Evolutionary conservation across 1,139 yeast species (phyloP), one percentile per base, ranked within the genome.

Genomic region (Lizanozyma gosingica): DNA sequence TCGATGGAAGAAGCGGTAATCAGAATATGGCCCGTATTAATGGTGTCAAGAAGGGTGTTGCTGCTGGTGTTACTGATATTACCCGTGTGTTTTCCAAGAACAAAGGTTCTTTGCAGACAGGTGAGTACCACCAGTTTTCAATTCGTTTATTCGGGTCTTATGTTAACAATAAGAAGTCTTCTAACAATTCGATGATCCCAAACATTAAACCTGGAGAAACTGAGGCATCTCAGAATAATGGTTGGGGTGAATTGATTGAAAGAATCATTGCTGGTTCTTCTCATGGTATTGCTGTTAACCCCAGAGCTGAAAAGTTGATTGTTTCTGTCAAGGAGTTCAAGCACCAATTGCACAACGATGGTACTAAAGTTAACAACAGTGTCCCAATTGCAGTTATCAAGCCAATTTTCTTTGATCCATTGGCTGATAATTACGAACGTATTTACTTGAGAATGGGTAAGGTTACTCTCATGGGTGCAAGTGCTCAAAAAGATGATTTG

Each of bases 221-320:
- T 18, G 43, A 47, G 37, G 52, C 59, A 2, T 56, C 57, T 33
- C 63, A 63, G 43, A 83, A 83, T 57, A 73, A 78, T 46, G 96
- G 96, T 40, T 87, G 96, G 96, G 96, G 96, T 61, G 94, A 83
- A 49, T 64, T 84, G 40, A 77, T 83, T 32, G 90, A 86, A 52
- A 69, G 94, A 54, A 83, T 87, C 48, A 81, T 87, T 48, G 59
- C 78, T 18, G 94, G 95, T 32, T 76, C 94, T 1, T 76, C 75
- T 45, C 76, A 75, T 43, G 95, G 95, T 49, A 80, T 87, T 41
- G 88, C 92, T 3, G 74, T 83, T 33, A 85, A 85, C 47, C 92
- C 94, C 29, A 73, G 94, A 57, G 92, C 94, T 6, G 88, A 83
- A 51, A 74, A 72, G 44, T 68, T 86, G 51, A 74, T 78, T 33